phyloP scores from a whole-genome alignment of 441 rosid genomes.

The Syzygium syzygioides region DNA sequence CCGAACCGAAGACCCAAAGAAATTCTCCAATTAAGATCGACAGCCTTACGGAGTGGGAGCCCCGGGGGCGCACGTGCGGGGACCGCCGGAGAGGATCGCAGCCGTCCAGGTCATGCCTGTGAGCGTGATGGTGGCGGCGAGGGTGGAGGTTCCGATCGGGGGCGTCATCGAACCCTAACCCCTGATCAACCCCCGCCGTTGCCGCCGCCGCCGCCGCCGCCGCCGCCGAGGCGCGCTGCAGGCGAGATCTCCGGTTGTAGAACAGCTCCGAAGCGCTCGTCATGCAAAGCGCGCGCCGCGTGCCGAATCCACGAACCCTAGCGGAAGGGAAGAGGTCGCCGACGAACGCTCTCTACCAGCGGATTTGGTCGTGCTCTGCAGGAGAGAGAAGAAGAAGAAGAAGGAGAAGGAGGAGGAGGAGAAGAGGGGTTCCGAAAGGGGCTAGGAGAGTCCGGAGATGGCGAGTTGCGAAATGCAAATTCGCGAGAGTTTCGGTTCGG shows the following conservation, averaged over 20 bases:
- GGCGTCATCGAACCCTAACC: constrained; percentile 17
- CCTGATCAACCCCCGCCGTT: constrained; percentile 16
- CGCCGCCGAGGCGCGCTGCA: constrained; percentile 33
- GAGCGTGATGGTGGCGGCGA: constrained; percentile 31
- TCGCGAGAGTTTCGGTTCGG: not conserved
- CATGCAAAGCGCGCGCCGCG: constrained; percentile 35
- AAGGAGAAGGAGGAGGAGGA: not conserved
- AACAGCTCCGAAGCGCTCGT: constrained; percentile 91
- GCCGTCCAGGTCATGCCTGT: constrained; percentile 51
- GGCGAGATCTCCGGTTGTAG: constrained; percentile 68
- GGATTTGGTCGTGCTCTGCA: not conserved
- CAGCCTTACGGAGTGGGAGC: constrained; percentile 23
- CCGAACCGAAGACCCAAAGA: not conserved
- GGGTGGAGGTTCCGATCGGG: constrained; percentile 29
- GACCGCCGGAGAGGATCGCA: constrained; percentile 52
- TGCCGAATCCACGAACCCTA: not conserved
- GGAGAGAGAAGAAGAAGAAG: not conserved
- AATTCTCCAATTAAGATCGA: not conserved
- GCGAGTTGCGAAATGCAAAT: not conserved
- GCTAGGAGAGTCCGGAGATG: not conserved
- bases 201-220: not conserved
- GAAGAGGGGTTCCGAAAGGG: not conserved
- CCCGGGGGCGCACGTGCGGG: constrained; percentile 28
- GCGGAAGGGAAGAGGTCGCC: not conserved
- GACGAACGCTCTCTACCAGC: not conserved